phyloP scores from a whole-genome alignment of 2,329 filamentous ascomycete species.

The Fusarium devonianum region DNA sequence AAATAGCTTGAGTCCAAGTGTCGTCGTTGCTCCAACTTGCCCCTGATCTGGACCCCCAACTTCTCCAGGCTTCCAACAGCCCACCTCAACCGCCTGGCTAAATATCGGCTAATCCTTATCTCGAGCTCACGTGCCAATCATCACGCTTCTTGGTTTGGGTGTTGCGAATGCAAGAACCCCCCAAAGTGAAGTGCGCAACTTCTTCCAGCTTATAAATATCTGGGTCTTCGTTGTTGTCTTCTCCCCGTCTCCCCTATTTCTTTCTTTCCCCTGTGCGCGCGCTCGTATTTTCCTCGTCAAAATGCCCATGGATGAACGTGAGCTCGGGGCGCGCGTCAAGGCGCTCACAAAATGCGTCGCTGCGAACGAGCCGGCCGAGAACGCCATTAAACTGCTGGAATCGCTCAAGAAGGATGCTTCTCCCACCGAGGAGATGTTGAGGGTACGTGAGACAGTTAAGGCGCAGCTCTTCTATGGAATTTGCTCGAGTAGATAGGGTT shows the following conservation, averaged over 20 bases:
- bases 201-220: conserved; percentile 11
- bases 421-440: conserved; percentile 87
- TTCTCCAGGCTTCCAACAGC: not conserved
- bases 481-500: not conserved
- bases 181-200: conserved; percentile 22
- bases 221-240: not conserved
- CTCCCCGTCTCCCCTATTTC: conserved; percentile 5
- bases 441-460: conserved; percentile 59
- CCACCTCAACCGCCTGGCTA: conserved; percentile 18
- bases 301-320: conserved; percentile 76
- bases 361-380: conserved; percentile 75
- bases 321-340: conserved; percentile 79
- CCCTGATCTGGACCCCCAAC: conserved; percentile 7
- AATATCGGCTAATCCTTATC: conserved; percentile 15
- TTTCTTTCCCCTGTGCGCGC: not conserved
- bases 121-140: conserved; percentile 29
- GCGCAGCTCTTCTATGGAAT: not conserved
- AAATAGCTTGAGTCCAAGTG: not conserved
- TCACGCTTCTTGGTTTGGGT: conserved; percentile 10
- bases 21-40: not conserved
- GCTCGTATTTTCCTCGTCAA: not conserved
- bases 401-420: conserved; percentile 80
- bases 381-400: conserved; percentile 76
- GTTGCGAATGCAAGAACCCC: conserved; percentile 20
- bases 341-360: conserved; percentile 80